A percentile compares a stretch with the other conserved stretches of the same genome.
These are phyloP conservation scores for Raddia guianensis DNA, from an alignment of 176 grass and related monocot species.

Conservation along the genomic window DNA sequence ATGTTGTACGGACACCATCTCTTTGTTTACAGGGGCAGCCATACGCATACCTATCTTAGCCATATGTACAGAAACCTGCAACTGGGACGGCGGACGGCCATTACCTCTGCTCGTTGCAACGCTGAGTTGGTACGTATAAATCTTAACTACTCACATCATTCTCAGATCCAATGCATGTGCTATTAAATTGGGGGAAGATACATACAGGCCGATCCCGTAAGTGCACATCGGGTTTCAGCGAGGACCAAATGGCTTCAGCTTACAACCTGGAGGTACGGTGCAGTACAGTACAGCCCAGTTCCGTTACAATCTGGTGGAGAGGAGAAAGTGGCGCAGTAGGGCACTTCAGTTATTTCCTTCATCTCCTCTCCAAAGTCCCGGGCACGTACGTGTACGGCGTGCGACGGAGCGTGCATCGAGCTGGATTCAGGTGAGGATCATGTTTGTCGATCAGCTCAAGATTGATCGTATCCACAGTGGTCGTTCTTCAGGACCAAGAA, in stretches of 20 bases:
- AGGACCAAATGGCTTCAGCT: constrained; percentile 1
- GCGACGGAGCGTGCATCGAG: background rate
- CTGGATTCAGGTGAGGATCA: background rate
- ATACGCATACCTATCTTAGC: too few species aligned
- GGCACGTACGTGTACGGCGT: background rate
- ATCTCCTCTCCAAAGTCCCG: background rate
- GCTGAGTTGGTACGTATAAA: constrained; percentile 1
- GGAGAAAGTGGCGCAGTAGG: background rate
- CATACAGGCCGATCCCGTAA: background rate
- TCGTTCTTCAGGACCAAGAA: background rate
- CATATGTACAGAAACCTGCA: background rate
- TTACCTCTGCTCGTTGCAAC: background rate
- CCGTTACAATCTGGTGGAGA: background rate
- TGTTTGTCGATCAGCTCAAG: background rate
- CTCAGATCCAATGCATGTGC: constrained; percentile 28
- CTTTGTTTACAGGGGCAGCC: background rate
- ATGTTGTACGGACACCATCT: background rate
- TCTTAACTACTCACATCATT: background rate
- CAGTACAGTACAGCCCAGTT: background rate
- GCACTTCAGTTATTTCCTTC: constrained; percentile 1
- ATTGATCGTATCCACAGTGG: background rate
- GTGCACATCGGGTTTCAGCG: background rate
- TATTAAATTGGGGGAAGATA: background rate
- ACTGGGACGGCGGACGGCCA: background rate
- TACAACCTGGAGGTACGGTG: background rate